Evolutionary conservation across 805 yeast genomes (phyloP), one percentile per base, ranked within the genome.

Genomic region (Komagataella phaffii): DNA sequence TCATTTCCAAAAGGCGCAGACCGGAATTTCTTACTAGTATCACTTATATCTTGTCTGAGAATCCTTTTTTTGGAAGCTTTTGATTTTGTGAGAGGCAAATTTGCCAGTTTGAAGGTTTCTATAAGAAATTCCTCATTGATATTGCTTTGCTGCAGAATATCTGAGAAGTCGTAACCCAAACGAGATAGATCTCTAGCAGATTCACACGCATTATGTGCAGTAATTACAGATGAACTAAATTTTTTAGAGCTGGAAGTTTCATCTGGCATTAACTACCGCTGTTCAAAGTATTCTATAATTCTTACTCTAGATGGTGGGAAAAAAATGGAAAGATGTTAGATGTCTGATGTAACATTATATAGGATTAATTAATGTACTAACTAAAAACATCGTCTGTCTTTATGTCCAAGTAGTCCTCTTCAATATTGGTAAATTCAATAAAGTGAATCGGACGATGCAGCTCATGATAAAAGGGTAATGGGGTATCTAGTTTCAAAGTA

Each of bases 391-490:
- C 82, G 55, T 80, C 82, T 64, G 78, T 82, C 43, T 79, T 85
- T 7, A 86, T 86, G 60, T 83, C 89, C 50, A 79, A 59, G 17
- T 69, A 79, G 10, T 54, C 51, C 7, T 64, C 67, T 52, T 82
- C 88, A 48, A 86, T 63, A 53, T 80, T 85, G 52, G 74, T 79
- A 62, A 91, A 88, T 5, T 81, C 76, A 49, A 80, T 71, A 68
- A 93, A 93, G 65, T 93, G 99, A 30, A 81, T 73, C 2, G 96
- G 93, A 49, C 99, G 81, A 61, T 93, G 99, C 43, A 79, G 62
- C 58, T 86, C 95, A 61, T 88, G 84, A 66, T 88, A 93, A 61
- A 83, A 93, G 6, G 85, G 79, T 44, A 84, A 58, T 2, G 99
- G 99, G 17, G 80, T 69, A 60, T 87, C 96, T 47, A 85, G 61